These are phyloP conservation scores for Solanum piurae DNA, from an alignment of 257 asterid genomes.

Conservation along the genomic window DNA sequence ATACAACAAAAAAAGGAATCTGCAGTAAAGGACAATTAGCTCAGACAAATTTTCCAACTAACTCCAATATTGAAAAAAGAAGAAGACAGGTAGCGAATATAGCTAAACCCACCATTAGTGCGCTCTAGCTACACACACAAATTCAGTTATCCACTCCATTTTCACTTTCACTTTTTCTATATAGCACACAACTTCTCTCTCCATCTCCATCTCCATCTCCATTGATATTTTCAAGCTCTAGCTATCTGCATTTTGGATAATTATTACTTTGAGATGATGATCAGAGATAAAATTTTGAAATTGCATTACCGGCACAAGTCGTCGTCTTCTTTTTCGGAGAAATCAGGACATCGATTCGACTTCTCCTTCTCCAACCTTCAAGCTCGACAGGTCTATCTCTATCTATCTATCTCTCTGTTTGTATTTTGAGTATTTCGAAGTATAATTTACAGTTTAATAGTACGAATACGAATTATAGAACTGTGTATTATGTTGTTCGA, in stretches of 20 bases:
- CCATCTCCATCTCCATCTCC: not conserved
- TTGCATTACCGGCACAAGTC: conserved; percentile 25
- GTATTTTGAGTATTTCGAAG: not conserved
- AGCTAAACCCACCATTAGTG: not conserved
- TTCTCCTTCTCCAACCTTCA: conserved; percentile 31
- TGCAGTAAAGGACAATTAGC: not conserved
- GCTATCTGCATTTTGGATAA: not conserved
- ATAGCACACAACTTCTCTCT: not conserved
- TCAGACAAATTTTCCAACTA: not conserved
- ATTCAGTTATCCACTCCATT: not conserved
- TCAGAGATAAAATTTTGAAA: conserved; percentile 33
- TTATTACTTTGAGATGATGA: conserved; percentile 5
- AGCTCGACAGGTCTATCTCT: conserved; percentile 16
- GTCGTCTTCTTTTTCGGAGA: conserved; percentile 11
- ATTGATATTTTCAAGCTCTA: not conserved
- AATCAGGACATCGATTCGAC: conserved; percentile 24
- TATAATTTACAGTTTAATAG: not conserved
- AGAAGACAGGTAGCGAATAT: not conserved
- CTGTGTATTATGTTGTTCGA: not conserved
- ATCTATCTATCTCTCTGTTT: not conserved
- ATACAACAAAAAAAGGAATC: not conserved
- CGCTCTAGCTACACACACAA: not conserved
- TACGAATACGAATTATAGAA: not conserved
- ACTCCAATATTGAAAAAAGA: not conserved
- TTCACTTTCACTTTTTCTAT: not conserved